A percentile compares a stretch with the other conserved stretches of the same genome.
Conservation (phyloP, 2,329 filamentous ascomycete species). For the Hypoxylon sp. region DNA sequence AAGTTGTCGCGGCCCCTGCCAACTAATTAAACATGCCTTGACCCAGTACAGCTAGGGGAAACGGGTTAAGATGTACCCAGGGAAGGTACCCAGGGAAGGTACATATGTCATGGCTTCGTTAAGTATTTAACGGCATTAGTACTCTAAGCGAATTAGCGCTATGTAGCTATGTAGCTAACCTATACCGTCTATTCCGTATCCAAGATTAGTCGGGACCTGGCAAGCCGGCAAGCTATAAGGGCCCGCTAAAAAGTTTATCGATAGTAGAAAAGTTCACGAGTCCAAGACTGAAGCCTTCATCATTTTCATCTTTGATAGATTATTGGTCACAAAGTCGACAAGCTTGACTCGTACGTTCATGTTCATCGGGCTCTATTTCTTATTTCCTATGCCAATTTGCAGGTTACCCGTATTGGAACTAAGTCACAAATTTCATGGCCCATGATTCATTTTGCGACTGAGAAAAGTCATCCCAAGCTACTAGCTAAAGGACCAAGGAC, state of each 20-base stretch:
- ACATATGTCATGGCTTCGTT: slow-evolving; percentile 30
- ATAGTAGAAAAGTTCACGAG: slow-evolving; percentile 30
- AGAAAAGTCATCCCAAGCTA: slow-evolving; percentile 1
- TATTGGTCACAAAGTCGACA: background rate
- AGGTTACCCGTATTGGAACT: background rate
- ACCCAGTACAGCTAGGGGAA: slow-evolving; percentile 19
- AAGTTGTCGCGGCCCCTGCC: slow-evolving; percentile 24
- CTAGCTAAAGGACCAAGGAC: background rate
- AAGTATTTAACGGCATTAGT: background rate
- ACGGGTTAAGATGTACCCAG: too few species aligned
- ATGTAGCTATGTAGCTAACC: slow-evolving; percentile 8
- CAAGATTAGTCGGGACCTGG: too few species aligned
- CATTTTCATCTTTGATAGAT: background rate
- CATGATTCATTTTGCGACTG: slow-evolving; percentile 7
- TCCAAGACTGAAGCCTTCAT: slow-evolving; percentile 12
- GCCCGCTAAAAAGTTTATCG: slow-evolving; percentile 40
- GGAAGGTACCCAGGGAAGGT: too few species aligned
- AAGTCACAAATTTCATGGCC: slow-evolving; percentile 2
- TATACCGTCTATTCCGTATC: too few species aligned
- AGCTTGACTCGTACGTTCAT: background rate
- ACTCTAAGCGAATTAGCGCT: background rate
- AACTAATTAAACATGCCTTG: slow-evolving; percentile 36
- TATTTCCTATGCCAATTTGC: background rate
- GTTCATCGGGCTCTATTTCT: background rate
- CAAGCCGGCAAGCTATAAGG: background rate